Evolutionary conservation across 441 rosid genomes (phyloP).

Genomic region (Pelargonium cotyledonis): DNA sequence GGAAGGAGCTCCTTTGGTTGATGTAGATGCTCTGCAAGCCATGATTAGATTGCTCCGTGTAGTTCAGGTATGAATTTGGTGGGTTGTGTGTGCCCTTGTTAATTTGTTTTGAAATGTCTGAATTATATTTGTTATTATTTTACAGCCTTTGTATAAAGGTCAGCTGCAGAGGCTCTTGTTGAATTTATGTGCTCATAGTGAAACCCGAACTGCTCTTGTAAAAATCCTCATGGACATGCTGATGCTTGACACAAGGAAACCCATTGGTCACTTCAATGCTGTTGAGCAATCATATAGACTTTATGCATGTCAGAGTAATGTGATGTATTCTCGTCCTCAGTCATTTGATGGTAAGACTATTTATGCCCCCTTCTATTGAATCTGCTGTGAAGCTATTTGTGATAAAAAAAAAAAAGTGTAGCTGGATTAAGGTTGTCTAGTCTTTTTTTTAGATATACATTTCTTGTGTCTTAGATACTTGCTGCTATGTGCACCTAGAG

Average conservation of each 20-base stretch:
- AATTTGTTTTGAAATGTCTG: constrained; percentile 1
- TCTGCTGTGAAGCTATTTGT: background rate
- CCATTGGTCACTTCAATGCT: constrained; percentile 36
- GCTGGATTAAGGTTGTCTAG: background rate
- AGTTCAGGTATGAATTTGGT: constrained; percentile 66
- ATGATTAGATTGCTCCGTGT: constrained; percentile 86
- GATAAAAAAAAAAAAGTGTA: background rate
- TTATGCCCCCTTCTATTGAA: constrained; percentile 11
- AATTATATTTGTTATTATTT: constrained; percentile 15
- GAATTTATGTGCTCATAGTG: constrained; percentile 87
- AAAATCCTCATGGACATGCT: constrained; percentile 87
- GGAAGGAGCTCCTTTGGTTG: constrained; percentile 87
- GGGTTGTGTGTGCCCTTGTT: background rate
- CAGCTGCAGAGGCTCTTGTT: constrained; percentile 88
- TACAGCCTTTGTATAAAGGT: constrained; percentile 94
- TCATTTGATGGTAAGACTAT: constrained; percentile 67
- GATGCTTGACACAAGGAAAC: constrained; percentile 66
- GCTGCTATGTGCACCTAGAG: background rate
- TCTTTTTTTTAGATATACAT: background rate
- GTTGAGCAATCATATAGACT: constrained; percentile 76
- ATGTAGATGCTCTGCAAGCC: constrained; percentile 70
- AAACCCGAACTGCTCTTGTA: constrained; percentile 73
- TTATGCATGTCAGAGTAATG: constrained; percentile 90
- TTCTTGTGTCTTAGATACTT: background rate
- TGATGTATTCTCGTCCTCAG: constrained; percentile 92